Base-by-base conservation (phyloP, 345 rosid species). In the Cardiospermum halicacabum region DNA sequence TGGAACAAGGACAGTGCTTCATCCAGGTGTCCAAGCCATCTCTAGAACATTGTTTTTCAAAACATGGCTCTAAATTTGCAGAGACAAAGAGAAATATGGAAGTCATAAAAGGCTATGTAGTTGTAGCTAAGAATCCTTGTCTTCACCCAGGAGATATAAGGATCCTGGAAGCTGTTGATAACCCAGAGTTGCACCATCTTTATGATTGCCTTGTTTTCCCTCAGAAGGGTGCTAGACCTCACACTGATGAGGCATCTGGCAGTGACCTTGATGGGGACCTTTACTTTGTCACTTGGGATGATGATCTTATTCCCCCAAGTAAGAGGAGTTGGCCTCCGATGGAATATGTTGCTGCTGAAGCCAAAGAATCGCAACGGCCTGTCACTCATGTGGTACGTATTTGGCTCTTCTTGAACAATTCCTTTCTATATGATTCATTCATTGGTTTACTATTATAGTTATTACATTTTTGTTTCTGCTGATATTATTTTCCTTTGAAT, bases 191-290 rank as follows among this genome's bases (percentile, higher is more conserved):
- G 50, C 89, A 80, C 71, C 85, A 93, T 80, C 64, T 93, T 58
- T 73, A 82, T 68, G 97, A 90, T 75, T 90, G 97, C 62, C 84
- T 93, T n/a, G 79, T 93, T 32, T 88, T 93, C 71, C 98, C 98
- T 53, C 95, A 90, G 55, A 90, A 88, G 47, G 96, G 97, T 36
- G 94, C 85, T 7, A 81, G 97, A 56, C 97, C 98, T 1, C 97
- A 93, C 65, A 32, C 96, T 31, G 71, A 93, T 61, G 98, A 86
- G 80, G 97, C 97, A 72, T 93, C 98, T 43, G 98, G 97, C 45
- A 88, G 97, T 86, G 98, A 93, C 70, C 90, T 93, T 36, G 98
- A 93, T 40, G 98, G 98, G 42, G 98, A 93, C 69, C 78, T 90
- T 27, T 88, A 90, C 69, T 90, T 90, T 58, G 97, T 86, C 58